Evolutionary conservation across 768 basidiomycete genomes (phyloP).

Genomic region (Amanita phalloides): DNA sequence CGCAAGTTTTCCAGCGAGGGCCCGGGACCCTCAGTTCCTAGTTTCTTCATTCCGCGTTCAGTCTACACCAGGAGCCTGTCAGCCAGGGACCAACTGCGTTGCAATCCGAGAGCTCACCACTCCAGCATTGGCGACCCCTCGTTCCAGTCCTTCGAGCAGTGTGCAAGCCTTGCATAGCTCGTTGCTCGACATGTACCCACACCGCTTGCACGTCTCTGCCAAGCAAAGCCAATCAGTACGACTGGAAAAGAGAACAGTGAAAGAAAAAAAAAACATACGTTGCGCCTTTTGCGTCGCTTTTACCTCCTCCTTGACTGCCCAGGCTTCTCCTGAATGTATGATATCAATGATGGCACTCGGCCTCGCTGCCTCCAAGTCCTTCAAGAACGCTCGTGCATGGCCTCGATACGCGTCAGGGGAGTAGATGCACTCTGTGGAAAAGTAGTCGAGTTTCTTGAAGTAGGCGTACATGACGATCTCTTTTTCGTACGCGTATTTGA

Average conservation of each 20-base stretch:
- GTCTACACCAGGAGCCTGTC: conserved; percentile 27
- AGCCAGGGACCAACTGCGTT: neutral
- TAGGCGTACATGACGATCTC: conserved; percentile 99
- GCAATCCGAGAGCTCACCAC: conserved; percentile 35
- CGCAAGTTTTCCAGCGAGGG: conserved; percentile 59
- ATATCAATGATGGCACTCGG: conserved; percentile 97
- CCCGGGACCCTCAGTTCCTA: conserved; percentile 49
- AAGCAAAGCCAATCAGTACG: neutral
- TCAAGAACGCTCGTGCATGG: conserved; percentile 88
- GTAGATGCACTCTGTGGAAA: conserved; percentile 98
- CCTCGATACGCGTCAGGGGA: conserved; percentile 98
- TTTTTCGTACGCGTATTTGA: conserved; percentile 99
- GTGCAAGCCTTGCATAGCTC: conserved; percentile 95
- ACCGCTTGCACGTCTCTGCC: conserved; percentile 81
- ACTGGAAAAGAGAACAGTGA: neutral
- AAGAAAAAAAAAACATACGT: conserved; percentile 39
- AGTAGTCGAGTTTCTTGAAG: conserved; percentile 98
- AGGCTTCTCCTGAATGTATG: conserved; percentile 91
- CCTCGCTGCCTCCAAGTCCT: conserved; percentile 88
- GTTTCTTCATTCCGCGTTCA: conserved; percentile 53
- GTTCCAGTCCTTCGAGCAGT: conserved; percentile 81
- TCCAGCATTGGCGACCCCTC: conserved; percentile 58
- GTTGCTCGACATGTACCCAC: conserved; percentile 95
- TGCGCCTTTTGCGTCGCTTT: conserved; percentile 75
- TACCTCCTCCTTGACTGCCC: conserved; percentile 79